Conservation (phyloP, 1,139 yeast genomes). For the Pichia sp. region DNA sequence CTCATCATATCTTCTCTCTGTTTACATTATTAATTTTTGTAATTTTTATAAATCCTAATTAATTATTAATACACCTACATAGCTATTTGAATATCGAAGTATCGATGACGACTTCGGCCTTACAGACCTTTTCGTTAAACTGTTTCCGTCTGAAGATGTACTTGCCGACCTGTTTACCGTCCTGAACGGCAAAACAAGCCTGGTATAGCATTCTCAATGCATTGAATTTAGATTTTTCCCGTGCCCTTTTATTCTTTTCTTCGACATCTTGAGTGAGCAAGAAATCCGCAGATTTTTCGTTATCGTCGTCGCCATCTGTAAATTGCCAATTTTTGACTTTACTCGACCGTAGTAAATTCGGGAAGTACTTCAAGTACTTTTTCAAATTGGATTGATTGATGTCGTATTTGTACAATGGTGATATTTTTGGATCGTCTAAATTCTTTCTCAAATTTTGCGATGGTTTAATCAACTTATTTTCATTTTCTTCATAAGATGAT, state of each 20-base stretch:
- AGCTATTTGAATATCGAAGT: constrained; percentile 2
- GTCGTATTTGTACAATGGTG: constrained; percentile 28
- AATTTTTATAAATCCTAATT: too few relatives aligned
- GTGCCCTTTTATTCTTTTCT: constrained; percentile 34
- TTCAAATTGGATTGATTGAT: constrained; percentile 22
- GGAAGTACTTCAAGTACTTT: constrained; percentile 13
- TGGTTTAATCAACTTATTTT: constrained; percentile 13
- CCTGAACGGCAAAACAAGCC: constrained; percentile 36
- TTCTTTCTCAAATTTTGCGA: constrained; percentile 18
- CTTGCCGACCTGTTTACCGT: constrained; percentile 34
- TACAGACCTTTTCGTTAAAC: constrained; percentile 31
- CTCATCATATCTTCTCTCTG: too few relatives aligned
- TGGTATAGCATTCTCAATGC: constrained; percentile 39
- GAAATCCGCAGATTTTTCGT: constrained; percentile 44
- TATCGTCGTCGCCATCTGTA: constrained; percentile 41
- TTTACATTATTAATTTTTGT: neutral
- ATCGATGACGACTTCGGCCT: constrained; percentile 28
- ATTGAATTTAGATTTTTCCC: constrained; percentile 32
- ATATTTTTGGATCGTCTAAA: constrained; percentile 21
- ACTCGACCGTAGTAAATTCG: constrained; percentile 18
- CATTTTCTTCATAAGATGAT: constrained; percentile 6
- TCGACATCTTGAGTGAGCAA: constrained; percentile 56
- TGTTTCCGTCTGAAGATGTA: constrained; percentile 34
- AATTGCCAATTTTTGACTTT: constrained; percentile 16
- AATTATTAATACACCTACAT: too few relatives aligned